Base-by-base conservation (phyloP, 1,284 basidiomycete species). In the Microbotryum lychnidis-dioicae region DNA sequence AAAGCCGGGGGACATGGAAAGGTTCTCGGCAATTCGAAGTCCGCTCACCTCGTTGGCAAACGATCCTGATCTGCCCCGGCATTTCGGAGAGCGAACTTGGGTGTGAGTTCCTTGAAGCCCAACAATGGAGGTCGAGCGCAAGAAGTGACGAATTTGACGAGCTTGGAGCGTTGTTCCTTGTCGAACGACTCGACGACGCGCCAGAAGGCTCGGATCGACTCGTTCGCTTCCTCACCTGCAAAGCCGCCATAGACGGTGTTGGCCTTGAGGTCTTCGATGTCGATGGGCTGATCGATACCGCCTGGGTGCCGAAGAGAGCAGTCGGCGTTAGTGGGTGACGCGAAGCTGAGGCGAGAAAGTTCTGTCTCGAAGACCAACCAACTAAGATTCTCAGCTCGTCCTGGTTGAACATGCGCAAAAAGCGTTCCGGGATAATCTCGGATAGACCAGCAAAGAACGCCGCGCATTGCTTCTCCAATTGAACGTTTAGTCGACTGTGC, bases 331-430 rank as follows among this genome's bases (percentile, higher is more conserved):
- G n/a, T 7, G 12, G 9, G 25, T 16, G 9, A 37, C 27, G 27
- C n/a, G 46, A 27, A 31, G 47, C 79, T 0, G 92, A 9, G 18
- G 21, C 14, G 27, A 46, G 23, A 10, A 8, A 29, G 44, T 20
- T 21, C 5, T 18, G 37, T 42, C 14, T 42, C 37, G 31, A 45
- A 2, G 18, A 55, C 63, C 9, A 48, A 62, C 64, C 72, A n/a
- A 73, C 70, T 14, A 74, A 65, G 16, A 71, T 57, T 21, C 67
- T 68, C 21, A 94, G 78, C 75, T 96, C 92, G 72, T 88, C 86
- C 72, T 92, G 91, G 74, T 94, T 91, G 77, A 96, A 97, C 89
- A 96, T 92, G 20, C 69, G 80, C 33, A 96, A 79, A 91, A 91
- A 96, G 70, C 89, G 88, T 1, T 83, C 83, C 67, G 93, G 87